Evolutionary conservation across 371 early-diverging fungal species (phyloP).

Genomic region (Mucor plumbeus): DNA sequence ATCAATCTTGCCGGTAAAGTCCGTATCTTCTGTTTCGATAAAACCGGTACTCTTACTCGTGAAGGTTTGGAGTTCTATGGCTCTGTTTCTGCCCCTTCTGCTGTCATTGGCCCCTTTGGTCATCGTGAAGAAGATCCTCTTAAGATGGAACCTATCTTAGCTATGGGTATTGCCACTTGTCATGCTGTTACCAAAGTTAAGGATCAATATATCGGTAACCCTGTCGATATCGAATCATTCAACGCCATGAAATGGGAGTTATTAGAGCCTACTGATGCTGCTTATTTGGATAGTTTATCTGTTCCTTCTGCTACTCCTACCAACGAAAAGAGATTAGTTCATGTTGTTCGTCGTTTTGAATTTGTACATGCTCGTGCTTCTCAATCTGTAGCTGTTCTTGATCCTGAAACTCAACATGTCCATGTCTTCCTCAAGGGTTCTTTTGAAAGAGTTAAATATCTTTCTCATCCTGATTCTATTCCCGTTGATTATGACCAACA

Average conservation of each 20-base stretch:
- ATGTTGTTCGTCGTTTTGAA: slow-evolving; percentile 80
- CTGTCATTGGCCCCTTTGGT: slow-evolving; percentile 22
- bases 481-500: slow-evolving; percentile 69
- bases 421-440: slow-evolving; percentile 84
- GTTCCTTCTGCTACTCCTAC: slow-evolving; percentile 24
- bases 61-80: slow-evolving; percentile 74
- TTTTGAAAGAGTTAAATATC: slow-evolving; percentile 72
- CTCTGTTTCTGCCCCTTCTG: slow-evolving; percentile 23
- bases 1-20: slow-evolving; percentile 89
- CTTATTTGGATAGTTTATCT: slow-evolving; percentile 32
- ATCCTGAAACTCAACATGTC: slow-evolving; percentile 53
- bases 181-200: slow-evolving; percentile 77
- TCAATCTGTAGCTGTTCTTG: slow-evolving; percentile 80
- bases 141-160: slow-evolving; percentile 57
- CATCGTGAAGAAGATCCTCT: slow-evolving; percentile 35
- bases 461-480: slow-evolving; percentile 52
- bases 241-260: slow-evolving; percentile 38
- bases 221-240: slow-evolving; percentile 79
- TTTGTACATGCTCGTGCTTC: slow-evolving; percentile 88
- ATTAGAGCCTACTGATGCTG: slow-evolving; percentile 19
- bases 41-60: slow-evolving; percentile 83
- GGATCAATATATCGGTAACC: slow-evolving; percentile 79
- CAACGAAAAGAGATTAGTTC: slow-evolving; percentile 32
- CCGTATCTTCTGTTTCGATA: slow-evolving; percentile 89
- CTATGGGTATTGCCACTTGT: slow-evolving; percentile 63